A percentile compares a stretch with the other conserved stretches of the same genome.
These are phyloP conservation scores for Cytospora piceae DNA, from an alignment of 2,329 filamentous ascomycete genomes.

Conservation along the genomic window DNA sequence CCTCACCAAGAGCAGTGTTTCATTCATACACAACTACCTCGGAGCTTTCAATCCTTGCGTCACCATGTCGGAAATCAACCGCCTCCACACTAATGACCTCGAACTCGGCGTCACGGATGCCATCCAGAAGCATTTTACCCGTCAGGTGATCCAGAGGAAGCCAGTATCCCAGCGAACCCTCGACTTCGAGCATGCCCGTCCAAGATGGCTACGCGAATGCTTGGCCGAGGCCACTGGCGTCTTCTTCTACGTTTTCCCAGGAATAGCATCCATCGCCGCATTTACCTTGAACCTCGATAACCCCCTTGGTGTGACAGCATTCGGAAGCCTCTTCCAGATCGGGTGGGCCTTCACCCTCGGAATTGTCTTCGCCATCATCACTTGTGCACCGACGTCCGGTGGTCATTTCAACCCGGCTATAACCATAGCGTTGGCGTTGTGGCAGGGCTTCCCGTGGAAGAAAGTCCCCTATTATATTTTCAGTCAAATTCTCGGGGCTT, in stretches of 20 bases:
- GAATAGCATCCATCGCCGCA: conserved; percentile 55
- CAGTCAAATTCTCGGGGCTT: conserved; percentile 59
- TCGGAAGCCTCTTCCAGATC: conserved; percentile 58
- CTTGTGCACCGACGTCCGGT: conserved; percentile 56
- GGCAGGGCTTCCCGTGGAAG: conserved; percentile 62
- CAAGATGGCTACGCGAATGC: conserved; percentile 58
- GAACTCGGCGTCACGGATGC: conserved; percentile 59
- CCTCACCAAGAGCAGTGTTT: not conserved
- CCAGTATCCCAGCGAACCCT: conserved; percentile 58
- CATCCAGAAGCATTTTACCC: conserved; percentile 52
- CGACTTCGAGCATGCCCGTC: conserved; percentile 56
- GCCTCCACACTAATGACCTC: conserved; percentile 34
- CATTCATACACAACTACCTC: not conserved
- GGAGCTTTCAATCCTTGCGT: not conserved
- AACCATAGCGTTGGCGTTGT: conserved; percentile 50
- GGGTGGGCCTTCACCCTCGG: conserved; percentile 60
- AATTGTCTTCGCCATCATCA: conserved; percentile 63
- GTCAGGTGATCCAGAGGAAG: conserved; percentile 53
- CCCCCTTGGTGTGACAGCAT: conserved; percentile 35
- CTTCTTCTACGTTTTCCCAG: conserved; percentile 59
- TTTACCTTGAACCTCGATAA: conserved; percentile 54
- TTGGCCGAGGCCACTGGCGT: conserved; percentile 60
- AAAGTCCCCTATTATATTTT: conserved; percentile 62
- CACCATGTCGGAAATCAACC: conserved; percentile 22
- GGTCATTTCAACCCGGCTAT: conserved; percentile 60